Evolutionary conservation across 768 basidiomycete species (phyloP).

Genomic region (Amanita molliuscula): DNA sequence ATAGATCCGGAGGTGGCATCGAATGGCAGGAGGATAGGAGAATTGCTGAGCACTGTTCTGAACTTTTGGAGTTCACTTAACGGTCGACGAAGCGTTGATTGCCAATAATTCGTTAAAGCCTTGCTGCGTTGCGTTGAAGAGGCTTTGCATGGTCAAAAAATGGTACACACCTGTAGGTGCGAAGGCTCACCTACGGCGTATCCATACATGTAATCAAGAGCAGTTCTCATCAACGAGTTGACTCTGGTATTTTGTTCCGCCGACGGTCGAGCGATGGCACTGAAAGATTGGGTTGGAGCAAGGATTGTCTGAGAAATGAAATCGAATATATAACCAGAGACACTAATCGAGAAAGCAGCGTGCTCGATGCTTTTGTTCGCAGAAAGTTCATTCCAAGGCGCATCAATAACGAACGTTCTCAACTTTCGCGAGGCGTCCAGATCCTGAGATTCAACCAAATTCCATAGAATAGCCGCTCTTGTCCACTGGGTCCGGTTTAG

Average conservation of each 20-base stretch:
- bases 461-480: constrained; percentile 51
- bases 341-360: constrained; percentile 26
- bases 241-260: constrained; percentile 34
- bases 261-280: constrained; percentile 33
- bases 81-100: constrained; percentile 35
- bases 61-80: constrained; percentile 33
- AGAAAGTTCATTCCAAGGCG: constrained; percentile 36
- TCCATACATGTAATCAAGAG: constrained; percentile 50
- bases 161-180: neutral
- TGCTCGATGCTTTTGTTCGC: constrained; percentile 10
- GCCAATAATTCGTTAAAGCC: constrained; percentile 47
- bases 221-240: constrained; percentile 22
- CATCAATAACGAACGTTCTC: constrained; percentile 34
- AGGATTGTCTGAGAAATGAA: constrained; percentile 46
- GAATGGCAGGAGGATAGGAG: constrained; percentile 48
- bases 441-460: constrained; percentile 42
- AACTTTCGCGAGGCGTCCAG: constrained; percentile 23
- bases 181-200: constrained; percentile 42
- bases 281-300: constrained; percentile 34
- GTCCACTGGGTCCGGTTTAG: constrained; percentile 40
- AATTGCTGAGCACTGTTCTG: constrained; percentile 31
- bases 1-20: constrained; percentile 36
- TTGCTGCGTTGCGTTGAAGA: constrained; percentile 41
- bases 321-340: constrained; percentile 46
- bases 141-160: constrained; percentile 25